Evolutionary conservation across 2,329 filamentous ascomycete genomes (phyloP), one percentile per base, ranked within the genome.

Genomic region (Penicillium hesseltinei): DNA sequence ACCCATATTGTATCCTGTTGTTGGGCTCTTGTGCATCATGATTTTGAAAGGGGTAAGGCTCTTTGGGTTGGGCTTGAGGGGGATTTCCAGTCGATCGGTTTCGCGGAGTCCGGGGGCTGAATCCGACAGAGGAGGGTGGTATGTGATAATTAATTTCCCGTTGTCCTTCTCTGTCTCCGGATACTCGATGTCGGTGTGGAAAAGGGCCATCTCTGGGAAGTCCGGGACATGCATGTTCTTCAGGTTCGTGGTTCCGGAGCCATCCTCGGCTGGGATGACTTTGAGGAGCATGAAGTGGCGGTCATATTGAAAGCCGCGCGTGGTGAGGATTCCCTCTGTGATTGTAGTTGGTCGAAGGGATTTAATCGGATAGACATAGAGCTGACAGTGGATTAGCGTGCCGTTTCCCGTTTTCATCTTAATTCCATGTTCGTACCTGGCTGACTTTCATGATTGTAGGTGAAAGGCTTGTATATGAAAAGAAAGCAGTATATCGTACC

Each of bases 281-380:
- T 82, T 82, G 60, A 85, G 81, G 4, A 91, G 81, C 84, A 91
- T 89, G 73, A 90, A 91, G 35, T 80, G 79, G 10, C 89, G 83
- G 75, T 92, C 89, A 69, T 88, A 77, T 40, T 78, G 76, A 63
- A 90, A 78, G 15, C 88, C 88, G 61, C 85, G 81, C n/a, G 79
- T 77, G 5, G 82, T 83, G 46, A 90, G 72, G n/a, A 74, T 73
- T 3, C 86, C 80, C 0, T 75, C 72, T 5, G 77, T 58, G 33
- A 91, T 75, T 19, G 79, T 72, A 53, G 88, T 82, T 50, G 83
- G 84, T 36, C 85, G 83, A n/a, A 91, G 80, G 8, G 82, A 87
- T 70, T 91, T 91, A 75, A 91, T 86, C 42, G 89, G 88, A 71
- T 91, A 90, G 47, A 88, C 80, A 72, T 87, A 89, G 36, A 91